These are phyloP conservation scores for Microthlaspi erraticum DNA, from an alignment of 345 rosid genomes.

Conservation along the genomic window DNA sequence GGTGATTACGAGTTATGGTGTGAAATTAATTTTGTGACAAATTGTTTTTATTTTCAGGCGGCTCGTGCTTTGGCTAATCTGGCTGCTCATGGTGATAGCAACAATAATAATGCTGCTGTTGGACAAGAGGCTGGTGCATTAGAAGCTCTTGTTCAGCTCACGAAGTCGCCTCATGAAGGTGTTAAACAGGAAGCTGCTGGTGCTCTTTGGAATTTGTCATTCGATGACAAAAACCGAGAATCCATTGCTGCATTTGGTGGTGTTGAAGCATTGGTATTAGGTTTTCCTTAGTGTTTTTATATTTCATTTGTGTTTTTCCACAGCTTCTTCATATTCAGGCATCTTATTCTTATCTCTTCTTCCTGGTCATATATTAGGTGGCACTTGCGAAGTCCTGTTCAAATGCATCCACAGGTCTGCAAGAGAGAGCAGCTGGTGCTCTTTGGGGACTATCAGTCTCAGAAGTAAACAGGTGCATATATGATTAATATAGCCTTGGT, in stretches of 20 bases:
- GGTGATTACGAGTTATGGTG: conserved; percentile 5
- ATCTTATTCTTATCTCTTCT: conserved; percentile 29
- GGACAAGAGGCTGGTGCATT: conserved; percentile 90
- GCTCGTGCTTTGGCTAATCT: conserved; percentile 92
- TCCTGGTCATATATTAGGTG: conserved; percentile 59
- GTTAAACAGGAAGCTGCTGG: conserved; percentile 94
- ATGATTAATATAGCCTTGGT: conserved; percentile 6
- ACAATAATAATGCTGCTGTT: conserved; percentile 77
- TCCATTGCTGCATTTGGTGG: conserved; percentile 80
- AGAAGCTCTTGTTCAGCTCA: conserved; percentile 82
- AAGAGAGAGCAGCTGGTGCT: conserved; percentile 97
- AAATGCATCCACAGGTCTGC: conserved; percentile 80
- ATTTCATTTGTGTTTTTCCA: neutral
- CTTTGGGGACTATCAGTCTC: conserved; percentile 93
- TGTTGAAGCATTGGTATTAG: conserved; percentile 76
- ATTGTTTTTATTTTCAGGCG: conserved; percentile 51
- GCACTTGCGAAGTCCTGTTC: conserved; percentile 79
- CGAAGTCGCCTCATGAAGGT: conserved; percentile 80
- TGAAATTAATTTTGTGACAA: conserved; percentile 6
- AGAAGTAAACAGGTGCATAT: conserved; percentile 77
- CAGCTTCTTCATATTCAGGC: conserved; percentile 12
- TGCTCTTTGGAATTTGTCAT: conserved; percentile 81
- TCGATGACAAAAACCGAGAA: conserved; percentile 76
- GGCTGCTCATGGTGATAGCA: conserved; percentile 96
- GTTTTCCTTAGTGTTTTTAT: neutral